Base-by-base conservation (phyloP, 441 rosid species). In the Brassica balearica region DNA sequence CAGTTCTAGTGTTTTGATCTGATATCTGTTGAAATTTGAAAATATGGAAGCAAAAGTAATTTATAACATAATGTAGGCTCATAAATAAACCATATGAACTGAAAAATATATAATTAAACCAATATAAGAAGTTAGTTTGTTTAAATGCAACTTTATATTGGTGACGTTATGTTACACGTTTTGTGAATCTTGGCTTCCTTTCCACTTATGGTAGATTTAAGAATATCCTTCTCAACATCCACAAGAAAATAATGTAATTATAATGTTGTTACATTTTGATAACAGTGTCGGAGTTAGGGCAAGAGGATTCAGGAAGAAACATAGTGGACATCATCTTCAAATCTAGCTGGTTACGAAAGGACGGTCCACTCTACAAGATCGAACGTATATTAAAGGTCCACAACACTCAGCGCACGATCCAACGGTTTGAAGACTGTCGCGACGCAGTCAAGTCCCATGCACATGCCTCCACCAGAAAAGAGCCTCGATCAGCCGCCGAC, bases 301-400 rank as follows among this genome's bases (percentile, higher is more conserved):
- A 88, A 36, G 97, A 89, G 8, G 98, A 94, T 70, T 92, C 98
- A 32, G 91, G 98, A 10, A 74, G 97, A 38, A 91, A 94, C 84
- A 92, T 94, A 15, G 97, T 94, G 8, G 97, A 92, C 77, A 94
- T 94, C 32, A 94, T 94, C 84, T 92, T 94, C 90, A 92, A 92
- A 80, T 94, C 98, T 32, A 92, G 98, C 89, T 94, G 98, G 98
- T 82, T 92, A 4, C 89, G 87, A 46, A 91, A 91, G 77, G 97
- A 92, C 71, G 91, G 80, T 67, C 90, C 98, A 0, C 72, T 85
- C 70, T 94, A 89, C 84, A 82, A 82, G 73, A 91, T 94, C 89
- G 98, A 92, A 77, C 93, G 97, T 83, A 94, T 94, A 79, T 15
- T 94, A 34, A 94, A 92, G 68, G 91, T 94, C 84, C 97, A 94